phyloP scores from a whole-genome alignment of 768 basidiomycete genomes.

The Leccinum barrowsii region DNA sequence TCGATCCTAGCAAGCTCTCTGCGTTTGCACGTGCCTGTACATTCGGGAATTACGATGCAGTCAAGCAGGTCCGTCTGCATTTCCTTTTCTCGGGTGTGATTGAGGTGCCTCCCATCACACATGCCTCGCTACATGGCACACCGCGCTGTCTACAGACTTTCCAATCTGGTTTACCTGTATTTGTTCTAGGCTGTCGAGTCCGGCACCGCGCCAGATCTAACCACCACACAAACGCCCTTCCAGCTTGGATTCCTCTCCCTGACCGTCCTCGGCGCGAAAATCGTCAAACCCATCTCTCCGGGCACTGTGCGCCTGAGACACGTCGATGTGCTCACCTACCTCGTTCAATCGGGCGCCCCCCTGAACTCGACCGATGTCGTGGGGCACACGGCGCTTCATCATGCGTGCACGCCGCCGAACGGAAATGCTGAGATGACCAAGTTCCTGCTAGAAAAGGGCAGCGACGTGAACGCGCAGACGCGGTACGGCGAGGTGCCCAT shows the following conservation, averaged over 20 bases:
- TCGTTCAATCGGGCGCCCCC: constrained; percentile 41
- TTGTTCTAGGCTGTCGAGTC: constrained; percentile 19
- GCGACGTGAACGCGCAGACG: constrained; percentile 47
- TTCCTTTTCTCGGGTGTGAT: neutral
- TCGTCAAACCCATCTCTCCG: constrained; percentile 19
- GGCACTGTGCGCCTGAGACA: constrained; percentile 20
- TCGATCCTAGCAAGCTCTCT: constrained; percentile 20
- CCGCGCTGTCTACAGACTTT: neutral
- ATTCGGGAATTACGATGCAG: constrained; percentile 16
- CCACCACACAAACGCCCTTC: constrained; percentile 40
- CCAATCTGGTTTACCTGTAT: neutral
- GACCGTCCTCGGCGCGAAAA: constrained; percentile 40
- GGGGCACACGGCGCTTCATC: constrained; percentile 49
- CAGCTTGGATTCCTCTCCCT: constrained; percentile 42
- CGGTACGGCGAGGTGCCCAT: constrained; percentile 47
- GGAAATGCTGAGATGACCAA: constrained; percentile 33
- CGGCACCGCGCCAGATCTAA: constrained; percentile 36
- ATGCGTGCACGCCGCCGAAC: constrained; percentile 33
- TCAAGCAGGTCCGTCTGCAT: constrained; percentile 19
- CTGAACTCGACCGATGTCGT: constrained; percentile 42
- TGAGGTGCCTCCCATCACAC: neutral
- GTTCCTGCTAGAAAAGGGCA: constrained; percentile 42
- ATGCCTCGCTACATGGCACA: neutral
- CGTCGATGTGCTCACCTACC: constrained; percentile 36
- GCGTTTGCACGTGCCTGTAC: constrained; percentile 25